Conservation (phyloP, 257 asterid genomes). For the Sherardia arvensis region DNA sequence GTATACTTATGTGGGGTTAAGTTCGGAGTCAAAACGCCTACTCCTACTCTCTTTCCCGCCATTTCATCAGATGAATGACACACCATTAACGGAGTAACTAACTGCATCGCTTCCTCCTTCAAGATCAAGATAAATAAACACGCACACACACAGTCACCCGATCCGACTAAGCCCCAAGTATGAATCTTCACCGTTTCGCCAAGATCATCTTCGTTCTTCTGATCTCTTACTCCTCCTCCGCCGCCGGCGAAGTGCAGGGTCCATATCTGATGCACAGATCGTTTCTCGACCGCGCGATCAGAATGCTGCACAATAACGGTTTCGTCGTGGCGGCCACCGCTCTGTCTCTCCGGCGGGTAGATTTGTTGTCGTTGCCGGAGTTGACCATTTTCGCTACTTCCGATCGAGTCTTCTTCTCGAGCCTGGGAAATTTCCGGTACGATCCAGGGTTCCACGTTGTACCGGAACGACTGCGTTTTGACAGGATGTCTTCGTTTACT, state of each 20-base stretch:
- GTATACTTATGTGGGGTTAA: background rate
- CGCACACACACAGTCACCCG: background rate
- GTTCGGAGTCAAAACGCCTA: background rate
- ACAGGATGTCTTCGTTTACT: constrained; percentile 14
- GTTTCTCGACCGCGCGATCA: constrained; percentile 46
- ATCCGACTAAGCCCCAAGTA: background rate
- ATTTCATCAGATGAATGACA: background rate
- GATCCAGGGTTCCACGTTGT: constrained; percentile 55
- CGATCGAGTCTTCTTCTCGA: constrained; percentile 37
- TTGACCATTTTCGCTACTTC: constrained; percentile 54
- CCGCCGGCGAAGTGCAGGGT: constrained; percentile 11
- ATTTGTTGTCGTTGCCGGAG: constrained; percentile 33
- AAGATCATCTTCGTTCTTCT: constrained; percentile 31
- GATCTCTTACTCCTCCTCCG: constrained; percentile 19
- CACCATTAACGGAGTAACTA: background rate
- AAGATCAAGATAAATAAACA: background rate
- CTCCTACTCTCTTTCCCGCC: background rate
- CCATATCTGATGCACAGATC: constrained; percentile 20
- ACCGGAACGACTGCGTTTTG: constrained; percentile 36
- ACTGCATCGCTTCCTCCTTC: background rate
- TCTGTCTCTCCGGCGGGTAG: constrained; percentile 29
- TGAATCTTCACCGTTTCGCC: constrained; percentile 28
- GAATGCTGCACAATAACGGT: constrained; percentile 41
- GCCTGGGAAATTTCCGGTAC: constrained; percentile 37
- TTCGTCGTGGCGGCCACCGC: constrained; percentile 54